Evolutionary conservation across 768 basidiomycete genomes (phyloP), one percentile per base, ranked within the genome.

Genomic region (Boletus reticuloceps): DNA sequence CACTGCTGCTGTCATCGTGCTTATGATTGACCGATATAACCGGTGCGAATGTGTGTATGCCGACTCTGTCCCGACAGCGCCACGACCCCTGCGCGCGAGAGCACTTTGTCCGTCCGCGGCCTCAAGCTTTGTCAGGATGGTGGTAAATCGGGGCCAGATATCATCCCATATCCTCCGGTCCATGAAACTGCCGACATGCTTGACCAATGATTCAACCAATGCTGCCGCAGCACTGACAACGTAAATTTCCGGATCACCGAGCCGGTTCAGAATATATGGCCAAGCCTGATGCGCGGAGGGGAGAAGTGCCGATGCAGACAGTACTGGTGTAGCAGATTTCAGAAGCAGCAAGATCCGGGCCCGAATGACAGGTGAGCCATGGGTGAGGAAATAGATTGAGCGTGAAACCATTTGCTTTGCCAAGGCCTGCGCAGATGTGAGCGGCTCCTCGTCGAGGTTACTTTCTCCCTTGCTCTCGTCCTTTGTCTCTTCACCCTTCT

Each of bases 241-340:
- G 62, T 84, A 94, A 1, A 84, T 74, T 65, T 94, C 89, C 0
- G 77, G 42, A 64, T 94, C 91, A 14, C 70, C 67, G 13, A 98
- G 77, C 9, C 96, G 82, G 61, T 93, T 93, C 52, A 98, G 73
- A 61, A 99, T 83, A 69, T 88, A 91, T n/a, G 93, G 92, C 97
- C 97, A 99, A 2, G 91, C 88, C 20, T 82, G 80, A 70, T 98
- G 91, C 36, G 98, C 82, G 6, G 89, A 80, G 3, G 94, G 90
- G 39, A 98, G 80, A 17, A 98, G 79, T 16, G 88, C 83, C 13
- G 85, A 82, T 63, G 87, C 86, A 0, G 80, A 80, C 20, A 86
- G 76, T 7, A 94, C 84, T 0, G 88, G 82, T 5, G 91, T 82
- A 2, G 94, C 85, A 2, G 84, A 81, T 13, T 82, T 74, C 39